Percentiles rank a stretch among this genome's conserved stretches.
phyloP scores from a whole-genome alignment of 1,284 basidiomycete species.

The Papiliotrema laurentii region DNA sequence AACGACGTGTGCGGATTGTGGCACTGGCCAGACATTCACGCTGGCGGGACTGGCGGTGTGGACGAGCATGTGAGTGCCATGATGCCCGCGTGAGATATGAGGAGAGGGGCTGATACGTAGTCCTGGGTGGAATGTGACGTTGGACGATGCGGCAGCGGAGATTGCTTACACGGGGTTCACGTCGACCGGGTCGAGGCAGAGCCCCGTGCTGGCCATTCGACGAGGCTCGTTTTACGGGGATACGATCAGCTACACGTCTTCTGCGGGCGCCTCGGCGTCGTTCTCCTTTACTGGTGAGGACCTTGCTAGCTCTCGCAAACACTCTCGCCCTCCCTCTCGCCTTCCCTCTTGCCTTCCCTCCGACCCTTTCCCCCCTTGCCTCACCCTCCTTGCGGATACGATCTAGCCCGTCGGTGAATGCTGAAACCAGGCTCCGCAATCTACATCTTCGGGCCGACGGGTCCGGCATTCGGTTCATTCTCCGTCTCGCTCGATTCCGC shows the following conservation, averaged over 20 bases:
- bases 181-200: constrained; percentile 12
- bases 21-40: constrained; percentile 10
- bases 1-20: constrained; percentile 6
- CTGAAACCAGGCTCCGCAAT: constrained; percentile 20
- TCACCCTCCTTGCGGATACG: not conserved
- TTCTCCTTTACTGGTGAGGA: constrained; percentile 23
- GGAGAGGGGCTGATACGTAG: constrained; percentile 6
- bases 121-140: constrained; percentile 15
- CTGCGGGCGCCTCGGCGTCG: constrained; percentile 14
- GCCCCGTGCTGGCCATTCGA: constrained; percentile 14
- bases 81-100: not conserved
- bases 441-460: constrained; percentile 33
- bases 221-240: constrained; percentile 19
- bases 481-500: constrained; percentile 15
- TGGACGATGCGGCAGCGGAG: constrained; percentile 25
- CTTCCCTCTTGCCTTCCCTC: not conserved
- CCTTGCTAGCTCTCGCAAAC: not conserved
- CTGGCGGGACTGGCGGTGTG: constrained; percentile 14
- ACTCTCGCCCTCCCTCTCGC: not conserved
- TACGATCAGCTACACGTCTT: constrained; percentile 30
- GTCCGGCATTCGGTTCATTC: constrained; percentile 25
- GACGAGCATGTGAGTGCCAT: constrained; percentile 8
- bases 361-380: not conserved
- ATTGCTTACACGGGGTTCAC: constrained; percentile 27
- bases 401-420: not conserved